A percentile compares a stretch with the other conserved stretches of the same genome.
Conservation (phyloP, 345 rosid species). For the Bretschneidera sinensis region DNA sequence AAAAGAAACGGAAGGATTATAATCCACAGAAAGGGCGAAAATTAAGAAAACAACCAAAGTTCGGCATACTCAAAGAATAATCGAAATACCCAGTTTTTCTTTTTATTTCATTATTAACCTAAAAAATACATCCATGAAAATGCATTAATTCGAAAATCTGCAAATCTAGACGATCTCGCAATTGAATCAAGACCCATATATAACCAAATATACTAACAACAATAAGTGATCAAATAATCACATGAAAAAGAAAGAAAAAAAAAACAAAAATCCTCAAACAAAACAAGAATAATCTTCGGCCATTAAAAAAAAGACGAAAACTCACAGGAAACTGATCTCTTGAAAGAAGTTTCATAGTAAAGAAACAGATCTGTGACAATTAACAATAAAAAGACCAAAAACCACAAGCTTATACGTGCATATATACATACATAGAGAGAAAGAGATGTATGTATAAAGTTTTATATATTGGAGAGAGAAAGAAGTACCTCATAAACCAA, state of each 20-base stretch:
- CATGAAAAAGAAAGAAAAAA: no score
- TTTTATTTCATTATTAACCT: no score
- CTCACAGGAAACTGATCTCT: not conserved
- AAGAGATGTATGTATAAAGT: not conserved
- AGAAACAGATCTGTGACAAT: constrained; percentile 6
- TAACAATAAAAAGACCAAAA: not conserved
- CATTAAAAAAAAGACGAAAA: not conserved
- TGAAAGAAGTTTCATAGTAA: constrained; percentile 2
- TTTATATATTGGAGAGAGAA: no score
- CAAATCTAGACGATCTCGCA: not conserved
- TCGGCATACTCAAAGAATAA: no score
- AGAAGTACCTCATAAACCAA: constrained; percentile 45
- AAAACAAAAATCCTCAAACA: no score
- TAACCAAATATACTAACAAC: no score
- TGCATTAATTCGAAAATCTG: no score
- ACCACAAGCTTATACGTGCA: not conserved
- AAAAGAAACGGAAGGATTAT: not conserved
- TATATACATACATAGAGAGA: not conserved
- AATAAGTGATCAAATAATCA: no score
- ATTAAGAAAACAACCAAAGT: not conserved
- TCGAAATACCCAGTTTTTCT: no score
- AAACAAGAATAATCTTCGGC: not conserved
- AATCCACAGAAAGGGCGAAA: not conserved
- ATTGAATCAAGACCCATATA: not conserved
- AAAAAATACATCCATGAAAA: no score